These are phyloP conservation scores for Eleusine coracana DNA, from an alignment of 176 grass and related monocot species.

Conservation along the genomic window DNA sequence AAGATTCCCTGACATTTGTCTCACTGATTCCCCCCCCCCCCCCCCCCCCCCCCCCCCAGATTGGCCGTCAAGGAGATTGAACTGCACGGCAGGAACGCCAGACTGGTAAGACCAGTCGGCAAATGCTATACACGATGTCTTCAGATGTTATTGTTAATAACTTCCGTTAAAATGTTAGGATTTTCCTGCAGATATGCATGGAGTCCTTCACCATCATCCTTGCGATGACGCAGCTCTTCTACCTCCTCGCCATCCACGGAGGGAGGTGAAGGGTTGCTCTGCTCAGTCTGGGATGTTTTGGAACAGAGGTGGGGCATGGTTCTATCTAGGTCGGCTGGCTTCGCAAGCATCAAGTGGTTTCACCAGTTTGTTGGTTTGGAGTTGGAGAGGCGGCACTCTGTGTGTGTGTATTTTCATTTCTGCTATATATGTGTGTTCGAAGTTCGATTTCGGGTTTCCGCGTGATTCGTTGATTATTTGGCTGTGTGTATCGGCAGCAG, in stretches of 20 bases:
- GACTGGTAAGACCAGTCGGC: constrained; percentile 55
- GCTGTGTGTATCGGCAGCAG: background rate
- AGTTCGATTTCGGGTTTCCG: background rate
- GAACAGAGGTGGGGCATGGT: background rate
- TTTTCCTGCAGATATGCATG: constrained; percentile 70
- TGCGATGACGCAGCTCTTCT: constrained; percentile 77
- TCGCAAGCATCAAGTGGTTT: constrained; percentile 1
- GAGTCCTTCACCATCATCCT: constrained; percentile 93
- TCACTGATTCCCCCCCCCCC: no score
- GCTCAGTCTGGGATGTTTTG: background rate
- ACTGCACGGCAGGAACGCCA: constrained; percentile 80
- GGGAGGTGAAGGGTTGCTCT: constrained; percentile 24
- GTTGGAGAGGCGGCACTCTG: background rate
- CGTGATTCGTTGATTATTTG: constrained; percentile 33
- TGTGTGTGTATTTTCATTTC: background rate
- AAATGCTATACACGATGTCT: background rate
- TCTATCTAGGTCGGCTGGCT: background rate
- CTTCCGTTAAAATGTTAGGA: background rate
- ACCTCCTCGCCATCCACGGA: constrained; percentile 72
- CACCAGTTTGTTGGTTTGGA: constrained; percentile 8
- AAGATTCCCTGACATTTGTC: background rate
- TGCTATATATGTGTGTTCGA: background rate
- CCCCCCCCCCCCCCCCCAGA: constrained; percentile 31
- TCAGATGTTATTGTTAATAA: background rate
- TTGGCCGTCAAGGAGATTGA: constrained; percentile 88